phyloP scores from a whole-genome alignment of 2,329 filamentous ascomycete species.

The Venturia nashicola region DNA sequence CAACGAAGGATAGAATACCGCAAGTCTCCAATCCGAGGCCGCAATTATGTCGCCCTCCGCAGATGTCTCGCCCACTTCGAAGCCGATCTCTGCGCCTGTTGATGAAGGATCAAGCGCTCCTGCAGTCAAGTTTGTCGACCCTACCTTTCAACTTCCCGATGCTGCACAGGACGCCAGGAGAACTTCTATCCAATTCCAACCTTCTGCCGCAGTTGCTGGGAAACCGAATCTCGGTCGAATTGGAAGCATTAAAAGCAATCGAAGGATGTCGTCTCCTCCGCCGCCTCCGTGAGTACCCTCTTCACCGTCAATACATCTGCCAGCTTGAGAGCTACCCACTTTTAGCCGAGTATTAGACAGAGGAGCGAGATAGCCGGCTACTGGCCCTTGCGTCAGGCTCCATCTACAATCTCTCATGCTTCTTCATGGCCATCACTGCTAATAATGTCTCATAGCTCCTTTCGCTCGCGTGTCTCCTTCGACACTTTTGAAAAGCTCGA shows the following conservation, averaged over 20 bases:
- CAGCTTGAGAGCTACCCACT: neutral
- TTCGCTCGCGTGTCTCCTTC: conserved; percentile 46
- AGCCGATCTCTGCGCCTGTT: neutral
- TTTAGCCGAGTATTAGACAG: neutral
- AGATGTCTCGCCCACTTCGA: conserved; percentile 4
- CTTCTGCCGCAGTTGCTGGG: conserved; percentile 18
- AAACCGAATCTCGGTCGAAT: neutral
- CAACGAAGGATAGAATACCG: neutral
- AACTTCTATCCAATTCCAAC: conserved; percentile 26
- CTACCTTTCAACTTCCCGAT: conserved; percentile 16
- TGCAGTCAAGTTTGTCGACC: conserved; percentile 16
- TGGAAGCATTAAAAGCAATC: conserved; percentile 13
- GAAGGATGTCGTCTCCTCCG: conserved; percentile 27
- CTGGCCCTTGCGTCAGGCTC: too few relatives aligned
- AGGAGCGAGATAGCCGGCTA: neutral
- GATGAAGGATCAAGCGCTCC: neutral
- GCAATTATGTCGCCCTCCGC: neutral
- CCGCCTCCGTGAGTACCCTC: conserved; percentile 27
- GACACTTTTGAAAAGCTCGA: conserved; percentile 55
- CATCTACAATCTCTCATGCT: too few relatives aligned
- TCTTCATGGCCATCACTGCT: neutral
- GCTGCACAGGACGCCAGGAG: conserved; percentile 18
- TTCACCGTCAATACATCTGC: neutral
- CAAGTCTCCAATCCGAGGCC: neutral
- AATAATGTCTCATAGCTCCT: neutral